phyloP scores from a whole-genome alignment of 1,139 yeast species.

The Saccharomycopsis crataegensis region DNA sequence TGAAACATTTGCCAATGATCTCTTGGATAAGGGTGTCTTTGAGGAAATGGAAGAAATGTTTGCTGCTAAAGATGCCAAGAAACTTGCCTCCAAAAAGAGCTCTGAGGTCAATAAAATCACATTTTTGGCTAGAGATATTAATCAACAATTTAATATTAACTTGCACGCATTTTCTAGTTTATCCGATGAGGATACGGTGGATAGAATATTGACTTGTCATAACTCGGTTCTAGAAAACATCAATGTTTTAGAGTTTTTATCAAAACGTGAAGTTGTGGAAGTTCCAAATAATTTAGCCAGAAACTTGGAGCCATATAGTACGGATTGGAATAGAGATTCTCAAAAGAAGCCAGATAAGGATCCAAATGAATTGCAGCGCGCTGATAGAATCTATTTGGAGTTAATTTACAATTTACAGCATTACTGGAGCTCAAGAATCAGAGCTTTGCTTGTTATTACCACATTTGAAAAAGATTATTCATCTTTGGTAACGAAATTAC shows the following conservation, averaged over 20 bases:
- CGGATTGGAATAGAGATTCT: slow-evolving; percentile 43
- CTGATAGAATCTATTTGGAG: slow-evolving; percentile 69
- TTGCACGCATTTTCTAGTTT: slow-evolving; percentile 51
- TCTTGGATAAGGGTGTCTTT: slow-evolving; percentile 62
- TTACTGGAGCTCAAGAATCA: slow-evolving; percentile 74
- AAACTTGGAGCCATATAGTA: slow-evolving; percentile 59
- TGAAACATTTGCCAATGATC: slow-evolving; percentile 48
- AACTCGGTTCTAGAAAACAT: slow-evolving; percentile 44
- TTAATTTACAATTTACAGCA: slow-evolving; percentile 68
- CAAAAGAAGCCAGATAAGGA: slow-evolving; percentile 61
- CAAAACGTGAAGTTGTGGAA: slow-evolving; percentile 61
- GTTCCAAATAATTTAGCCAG: slow-evolving; percentile 56
- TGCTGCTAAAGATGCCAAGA: slow-evolving; percentile 71
- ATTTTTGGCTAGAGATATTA: slow-evolving; percentile 60
- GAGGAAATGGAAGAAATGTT: slow-evolving; percentile 68
- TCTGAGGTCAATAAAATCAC: slow-evolving; percentile 45
- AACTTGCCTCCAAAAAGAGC: slow-evolving; percentile 35
- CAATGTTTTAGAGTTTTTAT: slow-evolving; percentile 66
- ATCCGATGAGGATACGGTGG: slow-evolving; percentile 49
- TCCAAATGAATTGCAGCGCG: slow-evolving; percentile 64
- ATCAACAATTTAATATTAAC: slow-evolving; percentile 76
- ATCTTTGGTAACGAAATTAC: slow-evolving; percentile 54
- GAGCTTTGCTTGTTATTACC: slow-evolving; percentile 56
- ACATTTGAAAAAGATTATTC: slow-evolving; percentile 63
- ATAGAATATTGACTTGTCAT: slow-evolving; percentile 57